Evolutionary conservation across 345 rosid species (phyloP).

Genomic region (Rhodomyrtus tomentosa): DNA sequence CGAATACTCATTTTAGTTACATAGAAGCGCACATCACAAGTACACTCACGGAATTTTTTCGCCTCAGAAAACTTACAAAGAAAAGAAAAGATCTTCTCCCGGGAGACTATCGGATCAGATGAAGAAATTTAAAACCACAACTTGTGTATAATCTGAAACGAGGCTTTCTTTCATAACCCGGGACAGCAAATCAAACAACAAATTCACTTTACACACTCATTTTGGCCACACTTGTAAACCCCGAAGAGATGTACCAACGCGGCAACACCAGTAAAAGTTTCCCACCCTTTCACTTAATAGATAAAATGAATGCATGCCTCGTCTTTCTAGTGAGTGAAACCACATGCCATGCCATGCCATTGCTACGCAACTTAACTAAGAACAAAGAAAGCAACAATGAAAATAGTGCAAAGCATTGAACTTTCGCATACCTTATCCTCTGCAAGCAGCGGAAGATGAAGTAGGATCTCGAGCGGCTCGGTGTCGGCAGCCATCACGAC

Average conservation of each 20-base stretch:
- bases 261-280: background rate
- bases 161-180: background rate
- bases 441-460: slow-evolving; percentile 87
- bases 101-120: background rate
- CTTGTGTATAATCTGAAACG: background rate
- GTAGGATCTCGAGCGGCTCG: slow-evolving; percentile 93
- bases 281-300: background rate
- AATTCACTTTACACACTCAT: background rate
- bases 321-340: background rate
- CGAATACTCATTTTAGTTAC: background rate
- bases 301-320: background rate
- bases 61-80: background rate
- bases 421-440: slow-evolving; percentile 77
- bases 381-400: slow-evolving; percentile 53
- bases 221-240: background rate
- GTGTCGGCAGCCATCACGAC: slow-evolving; percentile 80
- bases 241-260: background rate
- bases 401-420: background rate
- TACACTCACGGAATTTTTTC: background rate
- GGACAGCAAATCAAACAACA: background rate
- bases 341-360: background rate
- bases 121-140: background rate
- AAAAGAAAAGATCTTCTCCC: background rate
- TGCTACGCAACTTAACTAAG: slow-evolving; percentile 1
- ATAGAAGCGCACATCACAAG: background rate